Evolutionary conservation across 2,329 filamentous ascomycete genomes (phyloP).

Genomic region (Alternaria gansuensis): DNA sequence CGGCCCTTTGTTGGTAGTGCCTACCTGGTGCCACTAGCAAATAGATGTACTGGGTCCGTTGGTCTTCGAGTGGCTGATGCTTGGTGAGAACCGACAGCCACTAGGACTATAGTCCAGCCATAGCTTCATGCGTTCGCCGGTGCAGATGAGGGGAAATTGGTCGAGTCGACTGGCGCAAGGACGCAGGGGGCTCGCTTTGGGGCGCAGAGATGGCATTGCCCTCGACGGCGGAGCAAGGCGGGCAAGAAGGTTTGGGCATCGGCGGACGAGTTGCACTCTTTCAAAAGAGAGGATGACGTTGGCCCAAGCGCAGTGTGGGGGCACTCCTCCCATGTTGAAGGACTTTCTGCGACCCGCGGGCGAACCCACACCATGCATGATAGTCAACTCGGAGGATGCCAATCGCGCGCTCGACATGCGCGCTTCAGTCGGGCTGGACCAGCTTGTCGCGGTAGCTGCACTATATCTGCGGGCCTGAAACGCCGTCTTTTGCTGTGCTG

Average conservation of each 20-base stretch:
- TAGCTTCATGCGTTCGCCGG: slow-evolving; percentile 12
- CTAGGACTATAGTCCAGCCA: no score
- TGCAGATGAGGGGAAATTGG: slow-evolving; percentile 4
- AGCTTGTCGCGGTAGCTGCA: slow-evolving; percentile 29
- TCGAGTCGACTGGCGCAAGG: background rate
- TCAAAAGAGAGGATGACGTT: slow-evolving; percentile 4
- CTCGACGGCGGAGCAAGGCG: background rate
- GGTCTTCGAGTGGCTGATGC: no score
- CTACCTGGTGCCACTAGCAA: background rate
- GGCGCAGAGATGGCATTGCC: background rate
- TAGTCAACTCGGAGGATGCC: slow-evolving; percentile 19
- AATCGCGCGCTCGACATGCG: slow-evolving; percentile 16
- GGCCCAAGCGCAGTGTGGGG: slow-evolving; percentile 12
- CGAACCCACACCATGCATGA: slow-evolving; percentile 19
- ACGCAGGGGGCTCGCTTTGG: slow-evolving; percentile 1
- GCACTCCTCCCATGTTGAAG: slow-evolving; percentile 12
- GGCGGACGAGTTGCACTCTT: background rate
- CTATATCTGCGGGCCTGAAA: slow-evolving; percentile 32
- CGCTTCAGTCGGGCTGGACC: slow-evolving; percentile 22
- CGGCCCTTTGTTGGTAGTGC: slow-evolving; percentile 6
- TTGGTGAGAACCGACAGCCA: no score
- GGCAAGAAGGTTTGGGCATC: background rate
- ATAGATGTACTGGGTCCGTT: background rate
- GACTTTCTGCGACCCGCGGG: slow-evolving; percentile 19
- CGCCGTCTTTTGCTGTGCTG: slow-evolving; percentile 26